phyloP scores from a whole-genome alignment of 768 basidiomycete species.

The Podaxis sp. region DNA sequence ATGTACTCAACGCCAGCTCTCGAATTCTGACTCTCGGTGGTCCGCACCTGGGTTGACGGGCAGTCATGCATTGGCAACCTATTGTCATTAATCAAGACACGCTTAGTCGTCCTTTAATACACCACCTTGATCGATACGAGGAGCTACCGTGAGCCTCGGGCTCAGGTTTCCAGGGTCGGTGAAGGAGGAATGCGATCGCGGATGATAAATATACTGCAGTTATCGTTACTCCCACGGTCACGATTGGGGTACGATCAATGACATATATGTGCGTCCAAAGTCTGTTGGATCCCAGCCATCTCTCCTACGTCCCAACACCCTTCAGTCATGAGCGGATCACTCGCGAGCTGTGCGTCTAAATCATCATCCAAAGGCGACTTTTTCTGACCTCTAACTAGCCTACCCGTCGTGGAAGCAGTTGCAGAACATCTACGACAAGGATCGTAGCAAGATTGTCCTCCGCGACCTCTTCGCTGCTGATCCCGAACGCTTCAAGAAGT shows the following conservation, averaged over 20 bases:
- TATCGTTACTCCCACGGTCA: constrained; percentile 6
- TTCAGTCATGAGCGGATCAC: constrained; percentile 1
- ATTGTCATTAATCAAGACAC: neutral
- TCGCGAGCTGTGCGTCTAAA: neutral
- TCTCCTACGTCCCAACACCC: neutral
- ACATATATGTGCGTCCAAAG: neutral
- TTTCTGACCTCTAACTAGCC: constrained; percentile 45
- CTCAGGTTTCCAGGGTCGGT: neutral
- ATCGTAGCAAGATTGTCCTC: constrained; percentile 74
- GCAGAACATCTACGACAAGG: constrained; percentile 74
- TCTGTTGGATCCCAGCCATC: neutral
- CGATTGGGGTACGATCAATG: neutral
- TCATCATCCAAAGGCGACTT: neutral
- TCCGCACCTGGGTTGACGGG: no score
- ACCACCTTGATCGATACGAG: neutral
- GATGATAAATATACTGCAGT: neutral
- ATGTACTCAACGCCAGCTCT: no score
- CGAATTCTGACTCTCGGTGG: no score
- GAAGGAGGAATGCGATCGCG: neutral
- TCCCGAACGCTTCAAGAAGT: constrained; percentile 82
- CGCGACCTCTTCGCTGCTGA: constrained; percentile 93
- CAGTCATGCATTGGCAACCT: neutral
- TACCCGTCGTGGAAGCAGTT: constrained; percentile 92
- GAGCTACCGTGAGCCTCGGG: neutral
- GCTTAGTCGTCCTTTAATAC: neutral